Evolutionary conservation across 768 basidiomycete species (phyloP).

Genomic region (Tulasnella sp.): DNA sequence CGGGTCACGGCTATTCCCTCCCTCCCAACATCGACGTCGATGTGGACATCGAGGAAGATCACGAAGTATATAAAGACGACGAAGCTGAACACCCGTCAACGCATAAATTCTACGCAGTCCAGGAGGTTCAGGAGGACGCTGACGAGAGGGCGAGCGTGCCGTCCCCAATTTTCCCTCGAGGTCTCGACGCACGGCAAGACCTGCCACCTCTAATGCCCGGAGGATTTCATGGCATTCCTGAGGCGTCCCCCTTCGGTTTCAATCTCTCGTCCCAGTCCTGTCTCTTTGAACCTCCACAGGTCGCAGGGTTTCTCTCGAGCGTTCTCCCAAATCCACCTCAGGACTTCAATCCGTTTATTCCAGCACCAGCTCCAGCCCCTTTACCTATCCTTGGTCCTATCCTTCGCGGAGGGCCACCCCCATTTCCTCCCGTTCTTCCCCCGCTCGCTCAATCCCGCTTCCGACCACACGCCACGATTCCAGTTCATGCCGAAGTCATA

Average conservation of each 20-base stretch:
- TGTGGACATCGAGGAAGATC: background rate
- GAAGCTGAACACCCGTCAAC: conserved; percentile 15
- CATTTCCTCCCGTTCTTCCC: background rate
- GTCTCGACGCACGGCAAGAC: background rate
- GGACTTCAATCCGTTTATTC: background rate
- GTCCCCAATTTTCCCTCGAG: conserved; percentile 8
- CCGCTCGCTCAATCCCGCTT: background rate
- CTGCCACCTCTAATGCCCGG: conserved; percentile 8
- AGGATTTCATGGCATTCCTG: background rate
- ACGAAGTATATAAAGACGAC: conserved; percentile 4
- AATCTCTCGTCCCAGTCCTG: background rate
- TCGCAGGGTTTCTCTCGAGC: background rate
- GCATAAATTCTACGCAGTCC: conserved; percentile 26
- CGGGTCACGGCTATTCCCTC: conserved; percentile 22
- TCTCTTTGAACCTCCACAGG: background rate
- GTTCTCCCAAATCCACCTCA: background rate
- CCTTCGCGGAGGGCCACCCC: background rate
- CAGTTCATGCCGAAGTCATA: background rate
- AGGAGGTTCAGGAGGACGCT: conserved; percentile 6
- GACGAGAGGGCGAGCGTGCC: background rate
- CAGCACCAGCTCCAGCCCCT: background rate
- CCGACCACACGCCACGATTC: background rate
- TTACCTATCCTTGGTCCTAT: background rate
- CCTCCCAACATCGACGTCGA: conserved; percentile 29
- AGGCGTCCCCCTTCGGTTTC: background rate